Evolutionary conservation across 129 eudicot genomes (phyloP).

Genomic region (Pittosporum tobira): DNA sequence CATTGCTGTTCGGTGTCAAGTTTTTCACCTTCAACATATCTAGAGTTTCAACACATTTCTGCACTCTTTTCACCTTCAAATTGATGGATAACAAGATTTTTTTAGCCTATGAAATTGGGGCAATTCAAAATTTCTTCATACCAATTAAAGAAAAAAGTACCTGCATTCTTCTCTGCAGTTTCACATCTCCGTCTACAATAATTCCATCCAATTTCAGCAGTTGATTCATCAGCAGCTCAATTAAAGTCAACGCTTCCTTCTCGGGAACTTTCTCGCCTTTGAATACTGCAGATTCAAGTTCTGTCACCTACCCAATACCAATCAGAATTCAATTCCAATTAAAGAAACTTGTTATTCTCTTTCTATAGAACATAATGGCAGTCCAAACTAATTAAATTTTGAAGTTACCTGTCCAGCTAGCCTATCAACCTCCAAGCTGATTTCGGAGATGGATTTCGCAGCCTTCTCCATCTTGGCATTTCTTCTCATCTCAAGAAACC

Average conservation of each 20-base stretch:
- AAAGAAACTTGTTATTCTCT: neutral
- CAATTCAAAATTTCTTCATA: constrained; percentile 1
- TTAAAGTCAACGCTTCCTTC: constrained; percentile 42
- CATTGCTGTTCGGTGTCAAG: constrained; percentile 26
- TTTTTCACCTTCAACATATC: constrained; percentile 66
- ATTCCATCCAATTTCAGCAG: constrained; percentile 68
- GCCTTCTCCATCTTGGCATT: constrained; percentile 72
- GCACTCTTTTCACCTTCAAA: constrained; percentile 70
- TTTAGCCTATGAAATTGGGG: neutral
- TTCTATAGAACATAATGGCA: neutral
- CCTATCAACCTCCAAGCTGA: constrained; percentile 84
- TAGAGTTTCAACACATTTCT: constrained; percentile 69
- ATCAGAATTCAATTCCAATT: constrained; percentile 1
- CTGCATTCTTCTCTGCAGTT: constrained; percentile 78
- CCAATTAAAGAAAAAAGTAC: constrained; percentile 19
- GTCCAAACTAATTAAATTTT: neutral
- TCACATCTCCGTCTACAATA: constrained; percentile 68
- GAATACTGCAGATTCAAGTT: constrained; percentile 55
- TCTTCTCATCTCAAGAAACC: constrained; percentile 68
- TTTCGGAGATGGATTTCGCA: constrained; percentile 59
- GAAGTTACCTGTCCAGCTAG: constrained; percentile 65
- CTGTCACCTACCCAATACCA: constrained; percentile 45
- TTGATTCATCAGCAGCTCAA: constrained; percentile 68
- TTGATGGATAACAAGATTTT: neutral
- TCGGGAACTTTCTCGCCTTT: constrained; percentile 80